Base-by-base conservation (phyloP, 176 grass and related monocot genomes). In the Ensete glaucum region DNA sequence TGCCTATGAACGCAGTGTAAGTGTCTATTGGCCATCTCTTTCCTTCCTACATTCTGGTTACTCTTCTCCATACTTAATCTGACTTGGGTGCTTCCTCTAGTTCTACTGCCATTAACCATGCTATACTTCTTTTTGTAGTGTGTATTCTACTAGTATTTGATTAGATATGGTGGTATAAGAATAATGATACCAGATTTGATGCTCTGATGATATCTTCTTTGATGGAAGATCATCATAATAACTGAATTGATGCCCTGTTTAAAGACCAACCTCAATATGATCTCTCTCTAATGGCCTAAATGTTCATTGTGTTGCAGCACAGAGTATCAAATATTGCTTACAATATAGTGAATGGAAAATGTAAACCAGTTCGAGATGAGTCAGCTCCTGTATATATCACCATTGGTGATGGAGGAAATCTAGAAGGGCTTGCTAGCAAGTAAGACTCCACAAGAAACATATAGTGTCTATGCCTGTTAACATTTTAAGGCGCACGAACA, bases 401-500 rank as follows among this genome's bases (percentile, higher is more conserved):
- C 50, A 86, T 95, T 8, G 91, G 91, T 3, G 91, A 95, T 2
- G 88, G 91, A 0, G 91, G 91, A 3, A 95, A 90, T 62, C 71
- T 95, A 1, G 88, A 95, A 79, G 88, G 88, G 2, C 74, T 88
- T 10, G 91, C 88, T 0, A 63, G 27, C 8, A 88, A 88, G 86
- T 87, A 80, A 83, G 57, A 64, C 17, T 58, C 49, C 16, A 14
- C 11, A 21, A 12, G 11, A 8, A 53, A 13, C 20, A 17, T 20
- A 15, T 62, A 17, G 2, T 0, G 55, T 58, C 11, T 62, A 62
- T 21, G 57, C 13, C 7, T 15, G 20, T 17, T 17, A 62, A 19
- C 57, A 21, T 62, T 19, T 9, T 19, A 7, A 62, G 15, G 6
- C 9, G 57, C 10, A 21, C 20, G 17, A 62, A 62, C 4, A 6